Evolutionary conservation across 768 basidiomycete species (phyloP), one percentile per base, ranked within the genome.

Genomic region (Dictyophora rubrovolvata): DNA sequence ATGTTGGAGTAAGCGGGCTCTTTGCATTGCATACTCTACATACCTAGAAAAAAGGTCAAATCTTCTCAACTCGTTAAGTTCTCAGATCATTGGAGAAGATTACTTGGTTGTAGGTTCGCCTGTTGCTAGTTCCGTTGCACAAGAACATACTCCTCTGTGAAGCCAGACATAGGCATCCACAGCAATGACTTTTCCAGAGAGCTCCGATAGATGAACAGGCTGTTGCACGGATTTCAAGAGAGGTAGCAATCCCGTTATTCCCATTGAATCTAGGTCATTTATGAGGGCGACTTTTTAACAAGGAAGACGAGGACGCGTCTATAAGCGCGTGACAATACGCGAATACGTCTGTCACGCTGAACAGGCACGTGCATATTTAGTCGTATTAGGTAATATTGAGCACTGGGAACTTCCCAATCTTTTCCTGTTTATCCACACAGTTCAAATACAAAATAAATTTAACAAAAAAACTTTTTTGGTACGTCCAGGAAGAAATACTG

Each of bases 91-190:
- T 53, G 56, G 34, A 46, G 37, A 52, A 55, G 74, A 86, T 75
- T 65, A 95, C 93, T 85, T 94, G 60, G 80, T 82, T 0, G 94
- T 95, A 57, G 70, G 73, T 69, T 83, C 86, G 16, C 93, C 93
- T 0, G 84, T 89, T 11, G 92, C 93, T 48, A 99, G 72, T 62
- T 97, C 93, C 11, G 87, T 82, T 50, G 95, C 88, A 73, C 96
- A 99, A 0, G 87, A 78, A 69, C 89, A 93, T 7, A 89, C 83
- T 8, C 93, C 95, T 65, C 85, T 82, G 67, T 93, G 91, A 42
- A 94, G 74, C 91, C 91, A 93, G 59, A 93, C 93, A 69, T 99
- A 99, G 47, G 85, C 94, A 74, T 98, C 95, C 46, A 98, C 85
- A 0, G 90, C 95, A 36, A 98, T 72, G 1, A 85, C 90, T 68